Base-by-base conservation (phyloP, 2,329 filamentous ascomycete species). In the Colletotrichum horii region DNA sequence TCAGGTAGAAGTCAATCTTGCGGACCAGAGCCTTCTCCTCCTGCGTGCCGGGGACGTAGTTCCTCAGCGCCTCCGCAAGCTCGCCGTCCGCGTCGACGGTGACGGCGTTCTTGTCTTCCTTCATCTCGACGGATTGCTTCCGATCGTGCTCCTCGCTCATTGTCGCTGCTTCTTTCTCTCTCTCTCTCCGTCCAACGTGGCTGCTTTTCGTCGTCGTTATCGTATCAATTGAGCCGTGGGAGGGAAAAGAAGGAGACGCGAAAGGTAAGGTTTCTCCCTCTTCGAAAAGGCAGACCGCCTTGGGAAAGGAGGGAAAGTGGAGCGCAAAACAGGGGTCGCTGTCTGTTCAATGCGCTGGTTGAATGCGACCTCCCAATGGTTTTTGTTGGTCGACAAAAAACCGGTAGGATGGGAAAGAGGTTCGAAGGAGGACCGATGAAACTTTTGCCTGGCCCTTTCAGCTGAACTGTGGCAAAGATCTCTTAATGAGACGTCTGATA, bases 41-140 rank as follows among this genome's bases (percentile, higher is more conserved):
- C 9, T 76, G 58, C 2, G 78, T 77, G 8, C 78, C 78, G 6
- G 81, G 81, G 1, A 82, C 79, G 34, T 82, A 82, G 56, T 78
- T 78, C 62, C 80, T 77, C 28, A 83, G 68, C 4, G 80, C 79
- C 52, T 78, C 77, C 11, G 79, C 76, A 16, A 82, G 77, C 65
- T 81, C 79, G 11, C 70, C 66, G n/a, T 82, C 78, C 8, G 62
- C 64, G 43, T 55, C 36, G 58, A 73, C 65, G 55, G 61, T 38
- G 69, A 38, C 58, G 38, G 68, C 60, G 24, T 71, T 64, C 34
- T 70, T 76, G 68, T 78, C 71, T 65, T 78, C 76, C 71, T 77
- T 78, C 74, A 76, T 76, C 36, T 76, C 74, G 36, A 76, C 65
- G n/a, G 74, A 76, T 30, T 61, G 71, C 66, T 76, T 76, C 52